Conservation (phyloP, 192 early-diverging fungal species). For the Spinellus fusiger region DNA sequence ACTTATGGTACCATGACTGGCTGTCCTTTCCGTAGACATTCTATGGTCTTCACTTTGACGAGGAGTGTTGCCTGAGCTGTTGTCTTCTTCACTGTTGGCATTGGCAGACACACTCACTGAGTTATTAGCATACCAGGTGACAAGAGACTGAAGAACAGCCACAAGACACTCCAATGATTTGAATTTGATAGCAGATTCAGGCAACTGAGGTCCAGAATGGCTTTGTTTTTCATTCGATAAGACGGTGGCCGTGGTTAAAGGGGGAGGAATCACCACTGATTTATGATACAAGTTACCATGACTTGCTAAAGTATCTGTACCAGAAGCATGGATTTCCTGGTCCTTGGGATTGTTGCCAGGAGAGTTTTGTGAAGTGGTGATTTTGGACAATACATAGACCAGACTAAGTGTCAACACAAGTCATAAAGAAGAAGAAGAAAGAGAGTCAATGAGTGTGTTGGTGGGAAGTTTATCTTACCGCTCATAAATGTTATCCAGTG, state of each 20-base stretch:
- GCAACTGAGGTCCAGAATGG: constrained; percentile 6
- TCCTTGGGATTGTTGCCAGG: constrained; percentile 11
- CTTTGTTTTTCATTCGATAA: constrained; percentile 31
- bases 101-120: constrained; percentile 27
- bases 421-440: background rate
- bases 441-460: background rate
- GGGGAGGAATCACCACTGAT: constrained; percentile 34
- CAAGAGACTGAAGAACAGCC: constrained; percentile 57
- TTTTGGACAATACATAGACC: constrained; percentile 60
- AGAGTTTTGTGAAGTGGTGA: constrained; percentile 41
- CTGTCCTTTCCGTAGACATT: constrained; percentile 2
- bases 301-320: background rate
- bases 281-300: constrained; percentile 6
- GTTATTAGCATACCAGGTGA: constrained; percentile 56
- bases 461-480: constrained; percentile 26
- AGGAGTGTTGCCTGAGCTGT: constrained; percentile 9
- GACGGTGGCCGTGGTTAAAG: constrained; percentile 36
- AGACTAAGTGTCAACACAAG: constrained; percentile 24
- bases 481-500: constrained; percentile 86
- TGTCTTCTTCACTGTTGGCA: constrained; percentile 11
- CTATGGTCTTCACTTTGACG: constrained; percentile 30
- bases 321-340: constrained; percentile 8
- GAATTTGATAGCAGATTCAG: constrained; percentile 44
- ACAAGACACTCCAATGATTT: constrained; percentile 56
- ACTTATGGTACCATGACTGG: constrained; percentile 16